phyloP scores from a whole-genome alignment of 106 monocot genomes.

The Alisma plantagoaquatica region DNA sequence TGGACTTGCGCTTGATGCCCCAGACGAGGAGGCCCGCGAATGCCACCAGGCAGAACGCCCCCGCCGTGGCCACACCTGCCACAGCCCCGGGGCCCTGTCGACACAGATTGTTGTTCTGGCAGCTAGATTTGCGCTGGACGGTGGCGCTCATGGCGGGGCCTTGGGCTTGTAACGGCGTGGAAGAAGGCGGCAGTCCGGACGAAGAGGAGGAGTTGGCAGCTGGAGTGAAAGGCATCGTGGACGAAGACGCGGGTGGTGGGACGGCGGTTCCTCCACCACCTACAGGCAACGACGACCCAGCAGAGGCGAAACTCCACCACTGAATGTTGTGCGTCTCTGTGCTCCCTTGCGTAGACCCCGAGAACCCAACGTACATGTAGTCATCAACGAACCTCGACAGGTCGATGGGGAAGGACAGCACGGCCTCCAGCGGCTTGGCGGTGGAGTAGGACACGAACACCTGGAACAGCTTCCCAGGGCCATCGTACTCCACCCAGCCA shows the following conservation, averaged over 20 bases:
- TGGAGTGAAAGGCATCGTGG: background rate
- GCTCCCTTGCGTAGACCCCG: conserved; percentile 90
- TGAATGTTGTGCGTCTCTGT: conserved; percentile 85
- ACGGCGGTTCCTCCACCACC: background rate
- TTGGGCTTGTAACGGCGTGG: too few relatives aligned
- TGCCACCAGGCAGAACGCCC: conserved; percentile 56
- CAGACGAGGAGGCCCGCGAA: conserved; percentile 25
- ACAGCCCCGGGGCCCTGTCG: conserved; percentile 58
- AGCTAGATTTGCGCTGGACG: background rate
- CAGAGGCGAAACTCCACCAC: conserved; percentile 90
- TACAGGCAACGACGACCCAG: conserved; percentile 6
- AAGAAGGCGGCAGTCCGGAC: too few relatives aligned
- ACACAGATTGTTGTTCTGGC: conserved; percentile 34
- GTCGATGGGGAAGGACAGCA: conserved; percentile 50
- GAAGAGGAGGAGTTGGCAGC: background rate
- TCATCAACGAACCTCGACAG: conserved; percentile 37
- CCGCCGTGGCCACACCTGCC: conserved; percentile 71
- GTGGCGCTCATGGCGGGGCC: conserved; percentile 14
- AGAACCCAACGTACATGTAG: conserved; percentile 78
- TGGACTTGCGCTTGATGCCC: conserved; percentile 22
- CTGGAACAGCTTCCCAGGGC: conserved; percentile 14
- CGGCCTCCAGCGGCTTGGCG: conserved; percentile 35
- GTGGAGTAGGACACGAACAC: conserved; percentile 81
- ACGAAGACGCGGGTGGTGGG: background rate
- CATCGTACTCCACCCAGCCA: conserved; percentile 71